Percentiles rank a stretch among this genome's conserved stretches.
These are phyloP conservation scores for Sanchytrium tribonematis DNA, from an alignment of 371 early-diverging fungal genomes.

Conservation along the genomic window DNA sequence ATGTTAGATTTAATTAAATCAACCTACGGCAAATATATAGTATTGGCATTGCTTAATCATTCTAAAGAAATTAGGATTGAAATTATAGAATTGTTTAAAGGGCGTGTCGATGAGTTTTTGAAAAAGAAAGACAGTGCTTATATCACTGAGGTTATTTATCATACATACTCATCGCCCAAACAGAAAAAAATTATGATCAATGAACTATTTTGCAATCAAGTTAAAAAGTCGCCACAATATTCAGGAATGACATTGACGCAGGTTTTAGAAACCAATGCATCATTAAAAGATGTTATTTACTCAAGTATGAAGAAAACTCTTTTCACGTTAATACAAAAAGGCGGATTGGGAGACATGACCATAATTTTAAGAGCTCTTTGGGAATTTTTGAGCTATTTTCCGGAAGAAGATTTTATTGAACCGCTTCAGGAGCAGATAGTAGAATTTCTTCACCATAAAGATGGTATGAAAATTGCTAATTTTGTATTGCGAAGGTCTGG, in stretches of 20 bases:
- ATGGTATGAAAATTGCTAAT: conserved; percentile 59
- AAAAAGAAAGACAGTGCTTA: not conserved
- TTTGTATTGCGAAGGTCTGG: conserved; percentile 42
- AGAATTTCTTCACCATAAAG: conserved; percentile 64
- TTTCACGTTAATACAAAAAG: conserved; percentile 44
- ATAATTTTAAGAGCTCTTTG: conserved; percentile 60
- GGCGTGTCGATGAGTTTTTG: not conserved
- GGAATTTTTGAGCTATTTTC: conserved; percentile 39
- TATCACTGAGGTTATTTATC: not conserved
- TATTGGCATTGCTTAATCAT: conserved; percentile 52
- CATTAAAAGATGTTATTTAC: conserved; percentile 43
- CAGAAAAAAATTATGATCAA: not conserved
- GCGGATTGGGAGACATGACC: conserved; percentile 27
- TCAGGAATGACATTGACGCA: not conserved
- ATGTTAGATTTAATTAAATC: conserved; percentile 41
- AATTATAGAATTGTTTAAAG: not conserved
- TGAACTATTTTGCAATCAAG: not conserved
- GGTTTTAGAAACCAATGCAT: not conserved
- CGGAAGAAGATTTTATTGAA: conserved; percentile 18
- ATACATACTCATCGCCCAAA: not conserved
- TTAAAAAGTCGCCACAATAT: not conserved
- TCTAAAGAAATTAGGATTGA: conserved; percentile 17
- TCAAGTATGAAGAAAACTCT: conserved; percentile 37
- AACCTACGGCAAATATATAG: conserved; percentile 66
- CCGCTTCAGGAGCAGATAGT: conserved; percentile 49